These are phyloP conservation scores for Sparassis latifolia DNA, from an alignment of 1,284 basidiomycete species.

Conservation along the genomic window DNA sequence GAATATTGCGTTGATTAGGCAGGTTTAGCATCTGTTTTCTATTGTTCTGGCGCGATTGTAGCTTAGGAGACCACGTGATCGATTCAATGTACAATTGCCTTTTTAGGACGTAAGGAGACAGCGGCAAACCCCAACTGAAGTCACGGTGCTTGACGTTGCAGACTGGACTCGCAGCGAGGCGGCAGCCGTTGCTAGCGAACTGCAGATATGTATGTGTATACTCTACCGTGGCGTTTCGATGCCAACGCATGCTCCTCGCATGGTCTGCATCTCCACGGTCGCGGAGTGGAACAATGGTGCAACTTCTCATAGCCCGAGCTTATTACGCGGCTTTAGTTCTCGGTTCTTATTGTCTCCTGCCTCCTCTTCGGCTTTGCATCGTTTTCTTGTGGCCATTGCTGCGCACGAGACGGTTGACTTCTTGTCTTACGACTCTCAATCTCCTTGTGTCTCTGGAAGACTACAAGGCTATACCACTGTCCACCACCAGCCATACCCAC, in stretches of 20 bases:
- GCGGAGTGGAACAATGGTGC: slow-evolving; percentile 8
- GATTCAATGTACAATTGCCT: not conserved
- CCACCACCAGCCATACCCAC: not conserved
- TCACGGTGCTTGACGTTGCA: too few relatives aligned
- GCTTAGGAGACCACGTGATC: not conserved
- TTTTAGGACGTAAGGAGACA: not conserved
- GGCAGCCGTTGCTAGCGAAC: too few relatives aligned
- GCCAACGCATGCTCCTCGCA: slow-evolving; percentile 2
- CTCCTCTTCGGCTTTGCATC: slow-evolving; percentile 9
- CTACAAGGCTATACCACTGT: slow-evolving; percentile 3
- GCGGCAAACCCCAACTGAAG: too few relatives aligned
- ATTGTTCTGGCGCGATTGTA: not conserved
- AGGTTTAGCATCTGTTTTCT: too few relatives aligned
- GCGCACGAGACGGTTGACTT: slow-evolving; percentile 1
- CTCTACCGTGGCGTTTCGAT: slow-evolving; percentile 5
- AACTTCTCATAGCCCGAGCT: slow-evolving; percentile 8
- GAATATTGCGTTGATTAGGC: slow-evolving; percentile 10
- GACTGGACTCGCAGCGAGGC: too few relatives aligned
- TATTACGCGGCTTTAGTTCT: slow-evolving; percentile 9
- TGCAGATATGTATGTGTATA: not conserved
- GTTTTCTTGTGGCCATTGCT: too few relatives aligned
- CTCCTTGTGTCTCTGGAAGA: slow-evolving; percentile 11
- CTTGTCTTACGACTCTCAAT: slow-evolving; percentile 1
- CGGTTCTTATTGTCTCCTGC: slow-evolving; percentile 10
- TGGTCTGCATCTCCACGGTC: not conserved